These are phyloP conservation scores for Euphorbia neoarborescens DNA, from an alignment of 441 rosid species.

Conservation along the genomic window DNA sequence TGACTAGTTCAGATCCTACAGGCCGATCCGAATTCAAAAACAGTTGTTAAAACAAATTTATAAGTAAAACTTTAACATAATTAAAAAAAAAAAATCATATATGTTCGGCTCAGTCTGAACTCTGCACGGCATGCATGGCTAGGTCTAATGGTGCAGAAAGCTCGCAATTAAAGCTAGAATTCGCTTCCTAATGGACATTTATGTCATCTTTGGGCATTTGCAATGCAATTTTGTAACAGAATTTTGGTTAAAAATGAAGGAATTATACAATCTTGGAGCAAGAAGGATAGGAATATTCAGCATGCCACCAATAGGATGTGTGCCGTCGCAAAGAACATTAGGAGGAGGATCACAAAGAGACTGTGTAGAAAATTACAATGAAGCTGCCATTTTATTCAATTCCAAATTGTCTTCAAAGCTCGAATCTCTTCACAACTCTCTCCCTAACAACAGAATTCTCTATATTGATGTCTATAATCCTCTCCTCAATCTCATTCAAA, in stretches of 20 bases:
- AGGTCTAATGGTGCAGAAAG: too few relatives aligned
- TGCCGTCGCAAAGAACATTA: slow-evolving; percentile 60
- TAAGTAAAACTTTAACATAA: too few relatives aligned
- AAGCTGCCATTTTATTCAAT: slow-evolving; percentile 50
- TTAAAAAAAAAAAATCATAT: too few relatives aligned
- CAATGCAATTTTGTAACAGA: too few relatives aligned
- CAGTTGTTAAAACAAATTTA: too few relatives aligned
- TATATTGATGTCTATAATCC: slow-evolving; percentile 50
- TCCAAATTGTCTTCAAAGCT: slow-evolving; percentile 37
- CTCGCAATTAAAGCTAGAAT: too few relatives aligned
- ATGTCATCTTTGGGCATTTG: too few relatives aligned
- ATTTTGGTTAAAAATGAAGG: slow-evolving; percentile 24
- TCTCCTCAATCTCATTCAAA: slow-evolving; percentile 38
- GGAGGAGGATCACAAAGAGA: slow-evolving; percentile 44
- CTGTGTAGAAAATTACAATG: slow-evolving; percentile 41
- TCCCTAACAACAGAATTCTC: slow-evolving; percentile 33
- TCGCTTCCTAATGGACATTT: too few relatives aligned
- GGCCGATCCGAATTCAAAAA: too few relatives aligned
- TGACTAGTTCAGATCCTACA: too few relatives aligned
- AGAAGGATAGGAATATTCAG: slow-evolving; percentile 54
- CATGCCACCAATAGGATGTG: slow-evolving; percentile 68
- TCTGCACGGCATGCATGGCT: too few relatives aligned
- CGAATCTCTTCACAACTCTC: slow-evolving; percentile 24
- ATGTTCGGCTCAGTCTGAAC: too few relatives aligned
- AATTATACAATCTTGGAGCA: slow-evolving; percentile 49